Evolutionary conservation across 2,329 filamentous ascomycete genomes (phyloP).

Genomic region (Tolypocladium guangdongense): DNA sequence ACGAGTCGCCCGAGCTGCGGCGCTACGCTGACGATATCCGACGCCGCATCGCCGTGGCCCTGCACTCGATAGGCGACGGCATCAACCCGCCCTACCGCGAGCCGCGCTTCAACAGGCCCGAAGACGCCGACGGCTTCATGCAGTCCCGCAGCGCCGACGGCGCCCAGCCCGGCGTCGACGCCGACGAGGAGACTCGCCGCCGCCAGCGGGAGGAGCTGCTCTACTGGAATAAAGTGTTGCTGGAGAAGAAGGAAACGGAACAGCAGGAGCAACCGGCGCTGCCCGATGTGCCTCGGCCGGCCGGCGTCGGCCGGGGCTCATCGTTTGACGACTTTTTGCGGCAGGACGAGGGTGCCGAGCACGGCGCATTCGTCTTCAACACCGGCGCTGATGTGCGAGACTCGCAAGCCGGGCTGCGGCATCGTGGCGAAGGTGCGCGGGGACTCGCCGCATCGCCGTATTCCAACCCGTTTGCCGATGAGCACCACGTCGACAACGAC

Average conservation of each 20-base stretch:
- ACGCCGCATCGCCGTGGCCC: conserved; percentile 47
- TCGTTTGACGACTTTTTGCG: conserved; percentile 51
- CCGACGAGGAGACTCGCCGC: conserved; percentile 49
- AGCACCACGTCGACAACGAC: conserved; percentile 40
- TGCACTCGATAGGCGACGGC: conserved; percentile 48
- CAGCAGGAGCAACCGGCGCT: background rate
- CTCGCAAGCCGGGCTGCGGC: conserved; percentile 35
- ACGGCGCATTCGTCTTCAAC: conserved; percentile 47
- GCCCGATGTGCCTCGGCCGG: background rate
- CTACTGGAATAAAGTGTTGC: conserved; percentile 50
- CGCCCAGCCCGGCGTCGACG: conserved; percentile 41
- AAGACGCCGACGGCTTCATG: conserved; percentile 54
- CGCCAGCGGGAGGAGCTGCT: conserved; percentile 53
- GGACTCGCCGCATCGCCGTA: conserved; percentile 35
- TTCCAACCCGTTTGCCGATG: conserved; percentile 49
- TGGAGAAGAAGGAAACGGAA: conserved; percentile 33
- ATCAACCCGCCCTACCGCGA: conserved; percentile 37
- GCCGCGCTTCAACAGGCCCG: conserved; percentile 53
- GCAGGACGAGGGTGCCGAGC: conserved; percentile 38
- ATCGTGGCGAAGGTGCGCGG: conserved; percentile 33
- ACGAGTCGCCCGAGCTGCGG: conserved; percentile 53
- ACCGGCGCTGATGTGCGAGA: conserved; percentile 36
- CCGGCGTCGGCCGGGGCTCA: conserved; percentile 17
- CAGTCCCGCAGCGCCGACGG: conserved; percentile 33
- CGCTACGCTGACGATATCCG: conserved; percentile 51